A percentile compares a stretch with the other conserved stretches of the same genome.
phyloP scores from a whole-genome alignment of 2,329 filamentous ascomycete genomes.

The Exophiala alcalophila region DNA sequence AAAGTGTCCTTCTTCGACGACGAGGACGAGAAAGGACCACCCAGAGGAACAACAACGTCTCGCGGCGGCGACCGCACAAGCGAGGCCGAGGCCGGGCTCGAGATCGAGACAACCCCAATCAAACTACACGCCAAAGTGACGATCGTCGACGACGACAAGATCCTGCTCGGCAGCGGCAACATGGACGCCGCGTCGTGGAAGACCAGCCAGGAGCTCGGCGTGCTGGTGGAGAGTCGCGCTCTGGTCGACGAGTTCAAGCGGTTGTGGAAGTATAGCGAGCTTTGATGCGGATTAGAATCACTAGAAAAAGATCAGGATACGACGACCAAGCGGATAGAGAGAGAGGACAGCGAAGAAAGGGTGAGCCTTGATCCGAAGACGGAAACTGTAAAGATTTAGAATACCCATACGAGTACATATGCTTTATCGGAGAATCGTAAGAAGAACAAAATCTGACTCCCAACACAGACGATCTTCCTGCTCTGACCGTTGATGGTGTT shows the following conservation, averaged over 20 bases:
- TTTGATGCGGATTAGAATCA: too few relatives aligned
- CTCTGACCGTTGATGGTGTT: too few relatives aligned
- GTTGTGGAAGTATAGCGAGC: slow-evolving; percentile 12
- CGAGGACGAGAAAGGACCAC: neutral
- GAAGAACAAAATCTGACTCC: too few relatives aligned
- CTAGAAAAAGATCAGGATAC: too few relatives aligned
- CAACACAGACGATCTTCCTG: too few relatives aligned
- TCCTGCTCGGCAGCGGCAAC: slow-evolving; percentile 75
- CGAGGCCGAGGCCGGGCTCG: neutral
- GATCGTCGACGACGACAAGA: slow-evolving; percentile 65
- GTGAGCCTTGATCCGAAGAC: too few relatives aligned
- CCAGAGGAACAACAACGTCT: neutral
- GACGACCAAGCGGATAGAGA: too few relatives aligned
- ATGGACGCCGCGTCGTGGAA: slow-evolving; percentile 83
- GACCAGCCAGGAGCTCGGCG: slow-evolving; percentile 78
- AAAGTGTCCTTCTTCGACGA: slow-evolving; percentile 29
- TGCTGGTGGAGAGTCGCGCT: slow-evolving; percentile 52
- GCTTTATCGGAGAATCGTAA: too few relatives aligned
- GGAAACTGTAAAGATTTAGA: too few relatives aligned
- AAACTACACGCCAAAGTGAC: slow-evolving; percentile 76
- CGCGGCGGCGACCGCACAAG: neutral
- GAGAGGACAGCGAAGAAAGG: too few relatives aligned
- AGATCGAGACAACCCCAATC: slow-evolving; percentile 13
- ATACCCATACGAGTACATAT: too few relatives aligned
- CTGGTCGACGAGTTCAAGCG: slow-evolving; percentile 38